These are phyloP conservation scores for Capsicum baccatum DNA, from an alignment of 257 asterid species.

Conservation along the genomic window DNA sequence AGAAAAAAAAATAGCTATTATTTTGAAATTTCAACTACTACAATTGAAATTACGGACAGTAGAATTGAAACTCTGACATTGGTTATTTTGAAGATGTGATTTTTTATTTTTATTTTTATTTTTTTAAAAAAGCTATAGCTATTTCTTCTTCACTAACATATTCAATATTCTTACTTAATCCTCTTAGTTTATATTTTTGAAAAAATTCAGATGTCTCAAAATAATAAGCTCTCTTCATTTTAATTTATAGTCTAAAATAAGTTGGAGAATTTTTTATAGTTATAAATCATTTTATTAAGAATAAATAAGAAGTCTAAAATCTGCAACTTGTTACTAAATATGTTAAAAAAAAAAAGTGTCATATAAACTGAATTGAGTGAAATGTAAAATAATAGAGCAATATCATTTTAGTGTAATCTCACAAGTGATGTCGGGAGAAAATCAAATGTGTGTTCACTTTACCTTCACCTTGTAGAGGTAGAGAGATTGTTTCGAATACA, in stretches of 20 bases:
- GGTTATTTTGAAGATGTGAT: background rate
- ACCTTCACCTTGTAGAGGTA: too few species aligned
- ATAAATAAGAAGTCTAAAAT: background rate
- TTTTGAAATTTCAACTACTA: background rate
- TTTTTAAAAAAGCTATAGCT: too few species aligned
- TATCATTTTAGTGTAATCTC: too few species aligned
- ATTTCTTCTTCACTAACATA: background rate
- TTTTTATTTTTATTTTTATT: too few species aligned
- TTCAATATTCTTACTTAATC: background rate
- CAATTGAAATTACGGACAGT: background rate
- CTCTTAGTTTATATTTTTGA: background rate
- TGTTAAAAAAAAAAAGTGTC: background rate
- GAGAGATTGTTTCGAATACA: too few species aligned
- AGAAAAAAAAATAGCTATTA: background rate
- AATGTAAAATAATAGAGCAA: too few species aligned
- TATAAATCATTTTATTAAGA: background rate
- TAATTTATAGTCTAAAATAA: background rate
- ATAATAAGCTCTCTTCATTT: background rate
- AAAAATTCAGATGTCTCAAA: too few species aligned
- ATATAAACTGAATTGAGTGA: background rate
- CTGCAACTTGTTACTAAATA: background rate
- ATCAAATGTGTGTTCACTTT: too few species aligned
- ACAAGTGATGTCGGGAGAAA: too few species aligned
- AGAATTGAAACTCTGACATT: background rate
- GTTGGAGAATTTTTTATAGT: background rate